These are phyloP conservation scores for Monilinia aucupariae DNA, from an alignment of 2,329 filamentous ascomycete genomes.

Conservation along the genomic window DNA sequence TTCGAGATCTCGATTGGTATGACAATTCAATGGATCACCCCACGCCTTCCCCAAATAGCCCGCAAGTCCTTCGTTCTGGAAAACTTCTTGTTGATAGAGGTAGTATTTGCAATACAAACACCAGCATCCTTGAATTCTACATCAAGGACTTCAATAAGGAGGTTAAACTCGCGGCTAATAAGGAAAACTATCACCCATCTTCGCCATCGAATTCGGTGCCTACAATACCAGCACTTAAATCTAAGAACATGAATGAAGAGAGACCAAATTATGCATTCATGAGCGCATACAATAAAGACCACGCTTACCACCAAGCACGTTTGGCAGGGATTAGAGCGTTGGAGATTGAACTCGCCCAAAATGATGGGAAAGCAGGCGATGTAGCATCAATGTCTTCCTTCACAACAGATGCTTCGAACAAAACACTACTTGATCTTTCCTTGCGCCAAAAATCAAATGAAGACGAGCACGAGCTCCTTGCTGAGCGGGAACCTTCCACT, in stretches of 20 bases:
- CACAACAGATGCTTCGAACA: not conserved
- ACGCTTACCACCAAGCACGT: conserved; percentile 10
- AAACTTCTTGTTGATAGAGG: not conserved
- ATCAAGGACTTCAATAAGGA: conserved; percentile 3
- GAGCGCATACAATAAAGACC: conserved; percentile 12
- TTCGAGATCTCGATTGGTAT: conserved; percentile 4
- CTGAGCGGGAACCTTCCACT: not conserved
- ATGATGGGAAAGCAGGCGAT: not conserved
- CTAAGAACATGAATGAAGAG: not conserved
- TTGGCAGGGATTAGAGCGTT: not conserved
- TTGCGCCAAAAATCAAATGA: not conserved
- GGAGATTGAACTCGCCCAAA: not conserved
- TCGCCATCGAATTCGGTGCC: not conserved
- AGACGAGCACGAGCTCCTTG: not conserved
- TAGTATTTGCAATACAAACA: not conserved
- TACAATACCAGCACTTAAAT: not conserved
- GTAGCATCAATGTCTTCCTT: not conserved
- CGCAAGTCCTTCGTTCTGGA: not conserved
- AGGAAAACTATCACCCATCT: not conserved
- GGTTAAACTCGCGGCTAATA: not conserved
- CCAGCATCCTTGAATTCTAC: not conserved
- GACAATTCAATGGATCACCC: not conserved
- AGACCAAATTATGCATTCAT: conserved; percentile 15
- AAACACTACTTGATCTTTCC: not conserved
- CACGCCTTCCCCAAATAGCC: not conserved